A percentile compares a stretch with the other conserved stretches of the same genome.
Conservation (phyloP, 73 alveolate genomes). For the Tetrahymena thermophila region DNA sequence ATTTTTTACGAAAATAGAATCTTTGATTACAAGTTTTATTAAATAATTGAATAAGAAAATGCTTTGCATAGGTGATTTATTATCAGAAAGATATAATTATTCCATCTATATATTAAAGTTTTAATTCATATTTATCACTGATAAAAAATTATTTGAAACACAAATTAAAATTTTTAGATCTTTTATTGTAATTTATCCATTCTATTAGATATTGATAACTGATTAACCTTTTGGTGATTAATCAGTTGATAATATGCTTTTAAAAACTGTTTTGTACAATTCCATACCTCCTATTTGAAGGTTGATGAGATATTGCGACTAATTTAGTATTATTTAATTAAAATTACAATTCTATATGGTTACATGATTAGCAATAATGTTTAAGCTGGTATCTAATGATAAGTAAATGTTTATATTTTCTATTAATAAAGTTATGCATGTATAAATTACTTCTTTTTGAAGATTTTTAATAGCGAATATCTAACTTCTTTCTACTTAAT, state of each 20-base stretch:
- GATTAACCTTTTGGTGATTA: neutral
- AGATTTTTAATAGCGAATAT: neutral
- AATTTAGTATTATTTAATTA: neutral
- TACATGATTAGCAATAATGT: neutral
- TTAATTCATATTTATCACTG: neutral
- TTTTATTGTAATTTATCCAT: neutral
- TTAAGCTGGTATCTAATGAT: neutral
- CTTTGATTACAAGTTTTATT: neutral
- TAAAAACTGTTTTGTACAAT: neutral
- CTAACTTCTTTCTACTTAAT: neutral
- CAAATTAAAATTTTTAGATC: neutral
- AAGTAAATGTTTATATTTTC: neutral
- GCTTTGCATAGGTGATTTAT: neutral
- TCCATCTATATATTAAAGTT: neutral
- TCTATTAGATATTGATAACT: neutral
- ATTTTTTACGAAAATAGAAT: neutral
- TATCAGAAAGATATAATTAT: neutral
- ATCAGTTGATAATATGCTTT: neutral
- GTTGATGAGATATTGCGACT: neutral
- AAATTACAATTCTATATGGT: neutral
- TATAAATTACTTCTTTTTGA: neutral
- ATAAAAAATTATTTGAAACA: neutral
- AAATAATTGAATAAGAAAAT: neutral
- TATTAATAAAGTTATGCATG: neutral
- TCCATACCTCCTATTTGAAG: neutral